Conservation (phyloP, 2,329 filamentous ascomycete species). For the Tolypocladium ovalisporum region DNA sequence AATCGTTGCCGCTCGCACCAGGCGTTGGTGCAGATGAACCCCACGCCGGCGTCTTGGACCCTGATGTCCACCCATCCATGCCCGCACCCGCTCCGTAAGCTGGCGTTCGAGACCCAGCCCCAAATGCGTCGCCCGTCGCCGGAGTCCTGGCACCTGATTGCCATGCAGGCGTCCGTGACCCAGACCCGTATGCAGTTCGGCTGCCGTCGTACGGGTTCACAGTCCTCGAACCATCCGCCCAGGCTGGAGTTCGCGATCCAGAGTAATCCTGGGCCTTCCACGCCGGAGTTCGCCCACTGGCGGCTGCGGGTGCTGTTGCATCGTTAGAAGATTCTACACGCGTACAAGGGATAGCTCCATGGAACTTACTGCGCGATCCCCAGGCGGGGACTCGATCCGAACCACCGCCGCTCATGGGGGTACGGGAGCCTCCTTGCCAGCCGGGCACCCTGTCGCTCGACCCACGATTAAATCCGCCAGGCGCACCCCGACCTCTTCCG, state of each 20-base stretch:
- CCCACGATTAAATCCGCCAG: slow-evolving; percentile 32
- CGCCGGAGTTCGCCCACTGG: slow-evolving; percentile 50
- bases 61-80: slow-evolving; percentile 50
- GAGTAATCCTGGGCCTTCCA: slow-evolving; percentile 44
- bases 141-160: slow-evolving; percentile 67
- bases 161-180: slow-evolving; percentile 66
- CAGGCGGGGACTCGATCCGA: slow-evolving; percentile 67
- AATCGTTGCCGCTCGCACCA: slow-evolving; percentile 44
- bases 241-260: slow-evolving; percentile 58
- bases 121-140: slow-evolving; percentile 48
- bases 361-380: slow-evolving; percentile 55
- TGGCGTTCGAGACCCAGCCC: slow-evolving; percentile 56
- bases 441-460: slow-evolving; percentile 36
- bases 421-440: slow-evolving; percentile 58
- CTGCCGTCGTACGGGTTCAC: slow-evolving; percentile 63
- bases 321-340: background rate
- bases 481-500: slow-evolving; percentile 33
- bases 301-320: slow-evolving; percentile 39
- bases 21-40: slow-evolving; percentile 48
- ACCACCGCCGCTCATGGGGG: slow-evolving; percentile 49
- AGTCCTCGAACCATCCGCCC: slow-evolving; percentile 57
- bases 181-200: slow-evolving; percentile 67
- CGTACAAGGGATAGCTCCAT: background rate
- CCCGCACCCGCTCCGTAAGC: slow-evolving; percentile 40
- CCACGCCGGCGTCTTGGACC: slow-evolving; percentile 71